Evolutionary conservation across 495 filamentous ascomycete species (phyloP).

Genomic region (Clavariopsis aquatica): DNA sequence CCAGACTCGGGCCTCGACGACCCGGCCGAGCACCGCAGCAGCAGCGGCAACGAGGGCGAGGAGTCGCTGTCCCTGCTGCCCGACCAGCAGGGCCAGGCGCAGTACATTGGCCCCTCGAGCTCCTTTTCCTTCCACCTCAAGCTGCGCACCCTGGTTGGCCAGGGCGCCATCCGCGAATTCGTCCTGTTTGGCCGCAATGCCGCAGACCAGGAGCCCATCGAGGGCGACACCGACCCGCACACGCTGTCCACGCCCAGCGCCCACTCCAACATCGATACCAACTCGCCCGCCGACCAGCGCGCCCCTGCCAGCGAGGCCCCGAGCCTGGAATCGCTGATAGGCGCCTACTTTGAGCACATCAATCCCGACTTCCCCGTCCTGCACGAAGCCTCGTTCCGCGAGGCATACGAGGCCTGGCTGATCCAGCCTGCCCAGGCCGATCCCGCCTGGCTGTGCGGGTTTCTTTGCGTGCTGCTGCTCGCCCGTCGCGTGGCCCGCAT

Average conservation of each 20-base stretch:
- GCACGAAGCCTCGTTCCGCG: constrained; percentile 49
- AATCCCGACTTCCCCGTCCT: constrained; percentile 52
- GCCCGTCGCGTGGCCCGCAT: constrained; percentile 41
- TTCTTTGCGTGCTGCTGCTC: constrained; percentile 52
- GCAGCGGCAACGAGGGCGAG: constrained; percentile 18
- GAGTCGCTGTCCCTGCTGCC: constrained; percentile 38
- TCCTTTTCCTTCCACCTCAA: constrained; percentile 43
- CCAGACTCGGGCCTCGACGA: constrained; percentile 28
- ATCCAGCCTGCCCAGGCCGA: constrained; percentile 33
- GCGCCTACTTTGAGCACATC: constrained; percentile 49
- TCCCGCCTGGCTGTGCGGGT: constrained; percentile 50
- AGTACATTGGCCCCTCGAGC: constrained; percentile 48
- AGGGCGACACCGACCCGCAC: constrained; percentile 21
- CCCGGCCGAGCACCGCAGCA: neutral
- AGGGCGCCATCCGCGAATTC: constrained; percentile 24
- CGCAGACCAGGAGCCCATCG: constrained; percentile 26
- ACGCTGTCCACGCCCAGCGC: constrained; percentile 26
- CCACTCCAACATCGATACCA: constrained; percentile 17
- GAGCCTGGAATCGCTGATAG: constrained; percentile 45
- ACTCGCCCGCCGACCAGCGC: constrained; percentile 25
- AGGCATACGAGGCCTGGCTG: constrained; percentile 46
- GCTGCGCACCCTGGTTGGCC: constrained; percentile 41
- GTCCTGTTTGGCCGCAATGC: constrained; percentile 41
- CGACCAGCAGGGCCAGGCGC: constrained; percentile 44
- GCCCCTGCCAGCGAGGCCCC: constrained; percentile 26